Evolutionary conservation across 257 asterid species (phyloP).

Genomic region (Solanum sejunctum): DNA sequence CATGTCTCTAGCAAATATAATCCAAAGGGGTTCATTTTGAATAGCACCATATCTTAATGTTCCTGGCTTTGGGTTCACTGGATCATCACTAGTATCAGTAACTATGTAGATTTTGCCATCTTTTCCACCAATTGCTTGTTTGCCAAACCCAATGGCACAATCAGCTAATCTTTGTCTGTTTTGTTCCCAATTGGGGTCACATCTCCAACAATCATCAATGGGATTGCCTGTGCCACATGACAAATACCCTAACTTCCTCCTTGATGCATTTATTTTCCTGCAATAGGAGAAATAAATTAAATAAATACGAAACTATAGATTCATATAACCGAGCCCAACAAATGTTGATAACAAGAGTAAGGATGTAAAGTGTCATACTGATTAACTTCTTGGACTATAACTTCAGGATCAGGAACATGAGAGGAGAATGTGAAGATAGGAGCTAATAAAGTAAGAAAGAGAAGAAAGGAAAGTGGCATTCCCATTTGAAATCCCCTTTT

Average conservation of each 20-base stretch:
- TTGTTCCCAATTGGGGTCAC: constrained; percentile 67
- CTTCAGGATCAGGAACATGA: constrained; percentile 59
- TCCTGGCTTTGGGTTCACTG: constrained; percentile 68
- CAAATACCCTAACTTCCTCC: constrained; percentile 54
- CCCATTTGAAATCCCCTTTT: constrained; percentile 15
- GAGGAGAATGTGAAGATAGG: constrained; percentile 30
- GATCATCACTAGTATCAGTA: constrained; percentile 52
- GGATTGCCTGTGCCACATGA: constrained; percentile 86
- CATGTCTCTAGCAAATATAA: constrained; percentile 60
- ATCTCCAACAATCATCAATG: constrained; percentile 94
- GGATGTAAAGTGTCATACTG: constrained; percentile 28
- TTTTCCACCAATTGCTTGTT: constrained; percentile 66
- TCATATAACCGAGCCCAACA: not conserved
- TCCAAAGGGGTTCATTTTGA: constrained; percentile 77
- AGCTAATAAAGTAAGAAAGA: constrained; percentile 17
- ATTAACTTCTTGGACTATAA: constrained; percentile 56
- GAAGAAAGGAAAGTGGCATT: constrained; percentile 17
- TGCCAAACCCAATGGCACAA: constrained; percentile 87
- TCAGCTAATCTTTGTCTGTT: constrained; percentile 63
- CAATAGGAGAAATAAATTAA: not conserved
- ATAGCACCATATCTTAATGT: constrained; percentile 62
- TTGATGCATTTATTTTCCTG: constrained; percentile 61
- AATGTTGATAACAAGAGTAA: not conserved
- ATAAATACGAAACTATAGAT: not conserved
- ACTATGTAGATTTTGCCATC: constrained; percentile 66